These are phyloP conservation scores for Daldinia caldariorum DNA, from an alignment of 495 filamentous ascomycete genomes.

Conservation along the genomic window DNA sequence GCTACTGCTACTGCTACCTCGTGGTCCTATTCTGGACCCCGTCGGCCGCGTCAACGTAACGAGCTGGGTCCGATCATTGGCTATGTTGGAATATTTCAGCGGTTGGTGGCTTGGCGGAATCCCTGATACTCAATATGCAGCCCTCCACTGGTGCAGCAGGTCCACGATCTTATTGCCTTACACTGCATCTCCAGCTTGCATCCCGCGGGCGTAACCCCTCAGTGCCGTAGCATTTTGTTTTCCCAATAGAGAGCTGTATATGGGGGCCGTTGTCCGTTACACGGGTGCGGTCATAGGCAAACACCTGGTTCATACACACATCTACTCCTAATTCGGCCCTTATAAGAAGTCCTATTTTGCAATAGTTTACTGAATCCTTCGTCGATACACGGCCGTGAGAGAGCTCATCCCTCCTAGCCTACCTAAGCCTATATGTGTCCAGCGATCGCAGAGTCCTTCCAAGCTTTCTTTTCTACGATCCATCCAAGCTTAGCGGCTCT, in stretches of 20 bases:
- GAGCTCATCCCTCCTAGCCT: background rate
- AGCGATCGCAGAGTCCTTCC: constrained; percentile 45
- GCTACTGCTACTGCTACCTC: constrained; percentile 21
- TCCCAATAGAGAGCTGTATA: background rate
- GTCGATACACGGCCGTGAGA: constrained; percentile 9
- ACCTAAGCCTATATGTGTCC: background rate
- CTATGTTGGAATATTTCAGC: constrained; percentile 10
- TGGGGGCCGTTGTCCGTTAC: background rate
- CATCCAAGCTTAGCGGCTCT: constrained; percentile 15
- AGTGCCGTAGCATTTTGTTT: constrained; percentile 4
- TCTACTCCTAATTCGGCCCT: background rate
- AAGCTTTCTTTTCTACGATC: constrained; percentile 18
- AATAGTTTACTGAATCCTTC: background rate
- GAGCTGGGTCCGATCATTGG: constrained; percentile 19
- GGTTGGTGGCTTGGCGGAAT: constrained; percentile 7
- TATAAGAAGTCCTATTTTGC: background rate
- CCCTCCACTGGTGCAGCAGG: constrained; percentile 16
- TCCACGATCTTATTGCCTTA: constrained; percentile 15
- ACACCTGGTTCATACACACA: background rate
- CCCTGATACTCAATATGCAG: constrained; percentile 6
- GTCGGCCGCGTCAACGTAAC: constrained; percentile 36
- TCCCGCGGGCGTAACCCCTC: background rate
- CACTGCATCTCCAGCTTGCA: constrained; percentile 16
- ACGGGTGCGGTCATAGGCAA: background rate
- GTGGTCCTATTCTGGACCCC: constrained; percentile 13